Percentiles rank a stretch among this genome's conserved stretches.
Evolutionary conservation across 2,329 filamentous ascomycete species (phyloP).

Genomic region (Colletotrichum agaves): DNA sequence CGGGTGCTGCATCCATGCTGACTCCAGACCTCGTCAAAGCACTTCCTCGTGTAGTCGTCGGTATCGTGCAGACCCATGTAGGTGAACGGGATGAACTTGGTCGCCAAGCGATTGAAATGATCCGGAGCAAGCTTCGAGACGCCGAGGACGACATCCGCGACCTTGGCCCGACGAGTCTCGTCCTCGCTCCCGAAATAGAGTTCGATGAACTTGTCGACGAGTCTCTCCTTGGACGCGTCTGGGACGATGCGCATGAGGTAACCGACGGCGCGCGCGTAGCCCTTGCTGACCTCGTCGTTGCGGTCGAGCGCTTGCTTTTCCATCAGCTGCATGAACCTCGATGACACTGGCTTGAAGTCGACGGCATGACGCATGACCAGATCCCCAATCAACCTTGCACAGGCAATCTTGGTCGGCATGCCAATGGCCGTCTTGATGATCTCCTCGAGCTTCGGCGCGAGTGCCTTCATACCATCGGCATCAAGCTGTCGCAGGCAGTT

Average conservation of each 20-base stretch:
- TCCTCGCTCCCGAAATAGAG: conserved; percentile 88
- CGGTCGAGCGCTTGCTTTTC: conserved; percentile 87
- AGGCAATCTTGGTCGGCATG: conserved; percentile 93
- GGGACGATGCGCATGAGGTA: conserved; percentile 77
- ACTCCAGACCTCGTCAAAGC: conserved; percentile 88
- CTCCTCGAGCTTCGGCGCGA: conserved; percentile 78
- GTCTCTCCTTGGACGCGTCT: conserved; percentile 60
- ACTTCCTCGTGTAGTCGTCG: conserved; percentile 80
- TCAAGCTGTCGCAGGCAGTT: conserved; percentile 88
- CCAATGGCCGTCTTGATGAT: conserved; percentile 89
- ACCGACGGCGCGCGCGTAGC: conserved; percentile 86
- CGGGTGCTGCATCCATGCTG: conserved; percentile 89
- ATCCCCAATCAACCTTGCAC: conserved; percentile 84
- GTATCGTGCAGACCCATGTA: conserved; percentile 90
- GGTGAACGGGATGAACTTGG: conserved; percentile 82
- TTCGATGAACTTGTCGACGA: conserved; percentile 66
- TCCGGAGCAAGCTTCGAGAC: conserved; percentile 90
- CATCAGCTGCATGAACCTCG: conserved; percentile 79
- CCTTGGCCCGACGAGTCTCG: conserved; percentile 76
- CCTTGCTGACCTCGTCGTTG: conserved; percentile 92
- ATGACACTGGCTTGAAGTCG: conserved; percentile 79
- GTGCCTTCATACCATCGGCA: conserved; percentile 76
- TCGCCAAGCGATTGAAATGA: conserved; percentile 81
- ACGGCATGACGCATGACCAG: conserved; percentile 83
- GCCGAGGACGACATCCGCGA: conserved; percentile 84